These are phyloP conservation scores for Nakazawaea holstii DNA, from an alignment of 805 yeast genomes.

Conservation along the genomic window DNA sequence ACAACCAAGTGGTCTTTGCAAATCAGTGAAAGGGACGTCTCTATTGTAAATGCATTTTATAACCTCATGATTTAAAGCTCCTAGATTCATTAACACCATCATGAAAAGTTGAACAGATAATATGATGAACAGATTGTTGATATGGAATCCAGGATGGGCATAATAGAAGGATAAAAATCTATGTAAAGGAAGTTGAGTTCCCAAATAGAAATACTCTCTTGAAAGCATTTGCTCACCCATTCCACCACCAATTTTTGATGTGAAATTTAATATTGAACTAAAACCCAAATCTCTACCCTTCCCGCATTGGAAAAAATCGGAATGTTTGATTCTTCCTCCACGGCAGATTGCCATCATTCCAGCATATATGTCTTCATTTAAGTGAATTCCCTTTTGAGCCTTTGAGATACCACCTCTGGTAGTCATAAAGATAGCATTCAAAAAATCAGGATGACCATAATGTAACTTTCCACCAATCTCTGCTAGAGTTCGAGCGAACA, in stretches of 20 bases:
- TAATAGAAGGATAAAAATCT: constrained; percentile 88
- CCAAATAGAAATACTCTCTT: constrained; percentile 86
- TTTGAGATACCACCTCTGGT: constrained; percentile 95
- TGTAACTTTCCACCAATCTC: constrained; percentile 93
- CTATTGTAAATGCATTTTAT: constrained; percentile 63
- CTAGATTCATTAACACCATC: constrained; percentile 73
- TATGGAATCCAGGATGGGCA: constrained; percentile 96
- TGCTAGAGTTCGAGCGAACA: constrained; percentile 89
- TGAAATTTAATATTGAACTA: constrained; percentile 85
- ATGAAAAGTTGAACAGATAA: constrained; percentile 84
- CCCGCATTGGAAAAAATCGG: constrained; percentile 95
- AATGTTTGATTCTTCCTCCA: constrained; percentile 92
- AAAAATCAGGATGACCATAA: constrained; percentile 95
- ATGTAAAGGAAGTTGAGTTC: constrained; percentile 85
- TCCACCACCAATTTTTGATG: constrained; percentile 95
- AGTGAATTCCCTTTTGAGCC: constrained; percentile 88
- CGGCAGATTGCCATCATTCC: constrained; percentile 87
- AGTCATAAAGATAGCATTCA: constrained; percentile 86
- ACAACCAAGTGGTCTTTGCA: constrained; percentile 77
- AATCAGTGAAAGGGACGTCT: constrained; percentile 66
- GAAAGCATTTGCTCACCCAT: constrained; percentile 97
- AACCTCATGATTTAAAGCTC: constrained; percentile 70
- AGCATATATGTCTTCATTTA: constrained; percentile 94
- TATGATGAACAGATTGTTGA: constrained; percentile 84
- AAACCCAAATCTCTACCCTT: constrained; percentile 95